phyloP scores from a whole-genome alignment of 495 filamentous ascomycete species.

The Penicillium herquei region DNA sequence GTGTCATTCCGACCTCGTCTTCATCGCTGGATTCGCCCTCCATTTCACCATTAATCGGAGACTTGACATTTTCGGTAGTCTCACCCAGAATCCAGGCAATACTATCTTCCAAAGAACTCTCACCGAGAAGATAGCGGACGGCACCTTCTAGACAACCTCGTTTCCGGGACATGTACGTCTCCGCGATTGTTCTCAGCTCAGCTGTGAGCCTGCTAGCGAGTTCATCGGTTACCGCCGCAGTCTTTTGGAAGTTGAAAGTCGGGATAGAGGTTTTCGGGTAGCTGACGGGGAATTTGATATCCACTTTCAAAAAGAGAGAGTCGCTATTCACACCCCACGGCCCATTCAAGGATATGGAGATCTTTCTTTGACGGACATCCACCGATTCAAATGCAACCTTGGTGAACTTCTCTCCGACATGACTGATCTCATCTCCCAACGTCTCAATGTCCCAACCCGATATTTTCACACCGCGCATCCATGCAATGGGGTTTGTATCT shows the following conservation, averaged over 20 bases:
- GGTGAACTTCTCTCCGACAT: constrained; percentile 75
- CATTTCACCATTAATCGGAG: constrained; percentile 53
- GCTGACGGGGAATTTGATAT: constrained; percentile 71
- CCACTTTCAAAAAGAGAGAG: constrained; percentile 73
- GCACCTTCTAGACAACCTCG: constrained; percentile 80
- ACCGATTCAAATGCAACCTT: constrained; percentile 89
- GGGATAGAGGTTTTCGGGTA: constrained; percentile 72
- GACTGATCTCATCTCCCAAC: constrained; percentile 82
- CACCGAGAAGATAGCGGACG: constrained; percentile 80
- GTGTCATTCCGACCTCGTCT: constrained; percentile 65
- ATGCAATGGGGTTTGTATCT: constrained; percentile 75
- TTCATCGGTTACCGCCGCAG: constrained; percentile 70
- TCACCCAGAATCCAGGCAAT: constrained; percentile 61
- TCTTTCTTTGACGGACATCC: constrained; percentile 68
- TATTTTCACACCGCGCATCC: constrained; percentile 94
- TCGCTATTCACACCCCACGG: constrained; percentile 77
- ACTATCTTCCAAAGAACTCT: constrained; percentile 73
- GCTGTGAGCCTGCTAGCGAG: constrained; percentile 59
- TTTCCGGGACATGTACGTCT: constrained; percentile 63
- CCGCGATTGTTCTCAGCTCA: constrained; percentile 69
- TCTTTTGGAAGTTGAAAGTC: constrained; percentile 71
- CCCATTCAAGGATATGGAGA: constrained; percentile 76
- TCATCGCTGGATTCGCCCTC: constrained; percentile 83
- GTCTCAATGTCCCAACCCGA: constrained; percentile 75
- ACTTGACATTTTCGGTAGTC: constrained; percentile 45